phyloP scores from a whole-genome alignment of 805 yeast genomes.

The Kluyveromyces wickerhamii region DNA sequence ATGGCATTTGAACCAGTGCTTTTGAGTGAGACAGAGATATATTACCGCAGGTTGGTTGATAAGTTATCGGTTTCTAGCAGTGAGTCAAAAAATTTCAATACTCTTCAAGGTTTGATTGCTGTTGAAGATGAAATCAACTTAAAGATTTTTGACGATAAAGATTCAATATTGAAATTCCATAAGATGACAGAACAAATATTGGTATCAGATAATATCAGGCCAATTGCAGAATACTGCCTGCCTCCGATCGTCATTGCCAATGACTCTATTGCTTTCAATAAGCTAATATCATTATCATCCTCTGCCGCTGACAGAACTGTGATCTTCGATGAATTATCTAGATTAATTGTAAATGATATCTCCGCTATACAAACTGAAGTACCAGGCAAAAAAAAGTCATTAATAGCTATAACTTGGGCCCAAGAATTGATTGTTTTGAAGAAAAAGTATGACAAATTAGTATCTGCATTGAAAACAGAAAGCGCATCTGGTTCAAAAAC shows the following conservation, averaged over 20 bases:
- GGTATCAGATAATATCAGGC: conserved; percentile 13
- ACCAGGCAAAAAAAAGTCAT: conserved; percentile 32
- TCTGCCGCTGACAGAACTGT: conserved; percentile 5
- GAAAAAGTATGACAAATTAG: conserved; percentile 41
- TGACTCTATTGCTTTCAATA: conserved; percentile 1
- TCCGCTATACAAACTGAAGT: conserved; percentile 10
- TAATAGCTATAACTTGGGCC: conserved; percentile 60
- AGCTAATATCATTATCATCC: conserved; percentile 6
- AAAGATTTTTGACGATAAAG: conserved; percentile 15
- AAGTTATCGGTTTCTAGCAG: neutral
- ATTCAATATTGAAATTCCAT: conserved; percentile 17
- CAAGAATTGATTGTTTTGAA: conserved; percentile 46
- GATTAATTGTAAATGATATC: conserved; percentile 14
- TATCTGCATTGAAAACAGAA: conserved; percentile 40
- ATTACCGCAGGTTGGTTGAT: conserved; percentile 36
- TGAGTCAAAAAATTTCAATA: neutral
- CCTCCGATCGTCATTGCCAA: conserved; percentile 4
- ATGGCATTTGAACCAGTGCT: conserved; percentile 61
- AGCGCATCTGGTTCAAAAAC: conserved; percentile 45
- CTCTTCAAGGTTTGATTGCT: neutral
- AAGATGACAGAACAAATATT: conserved; percentile 17
- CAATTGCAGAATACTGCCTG: conserved; percentile 2
- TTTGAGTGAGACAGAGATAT: conserved; percentile 44
- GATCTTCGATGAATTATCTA: conserved; percentile 7
- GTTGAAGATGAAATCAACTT: neutral